A percentile compares a stretch with the other conserved stretches of the same genome.
Evolutionary conservation across 371 early-diverging fungal genomes (phyloP).

Genomic region (Chytridium lagenaria): DNA sequence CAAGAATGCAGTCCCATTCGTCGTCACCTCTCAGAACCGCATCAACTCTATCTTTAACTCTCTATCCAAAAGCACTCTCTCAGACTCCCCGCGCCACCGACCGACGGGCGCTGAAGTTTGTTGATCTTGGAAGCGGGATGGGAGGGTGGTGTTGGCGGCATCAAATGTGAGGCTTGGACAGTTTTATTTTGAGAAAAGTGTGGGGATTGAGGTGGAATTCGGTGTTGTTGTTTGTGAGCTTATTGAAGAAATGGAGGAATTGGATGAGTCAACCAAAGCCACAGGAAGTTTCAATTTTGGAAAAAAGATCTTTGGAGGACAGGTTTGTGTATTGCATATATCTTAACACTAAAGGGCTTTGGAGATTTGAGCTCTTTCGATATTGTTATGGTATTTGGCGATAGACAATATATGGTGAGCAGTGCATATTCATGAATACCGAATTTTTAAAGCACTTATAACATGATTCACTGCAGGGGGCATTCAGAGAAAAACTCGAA

Average conservation of each 20-base stretch:
- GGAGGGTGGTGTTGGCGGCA: slow-evolving; percentile 12
- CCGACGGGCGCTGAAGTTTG: background rate
- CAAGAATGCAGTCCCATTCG: slow-evolving; percentile 11
- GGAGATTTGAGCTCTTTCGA: background rate
- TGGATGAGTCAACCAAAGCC: background rate
- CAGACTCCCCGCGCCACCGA: background rate
- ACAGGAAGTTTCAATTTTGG: background rate
- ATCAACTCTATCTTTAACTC: slow-evolving; percentile 1
- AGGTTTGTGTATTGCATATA: background rate
- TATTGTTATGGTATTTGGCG: slow-evolving; percentile 25
- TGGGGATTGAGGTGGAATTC: slow-evolving; percentile 19
- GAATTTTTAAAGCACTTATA: too few species aligned
- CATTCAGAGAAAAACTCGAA: slow-evolving; percentile 9
- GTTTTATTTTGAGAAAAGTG: background rate
- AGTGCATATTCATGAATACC: too few species aligned
- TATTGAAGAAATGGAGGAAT: background rate
- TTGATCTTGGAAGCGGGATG: slow-evolving; percentile 23
- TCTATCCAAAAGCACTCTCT: background rate
- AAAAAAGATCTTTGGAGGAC: background rate
- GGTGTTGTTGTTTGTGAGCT: background rate
- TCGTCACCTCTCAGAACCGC: background rate
- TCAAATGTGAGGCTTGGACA: background rate
- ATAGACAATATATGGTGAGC: slow-evolving; percentile 14
- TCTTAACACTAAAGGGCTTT: background rate
- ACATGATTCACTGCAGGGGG: background rate